Conservation (phyloP, 495 filamentous ascomycete species). For the Hypoxylon trugodes region DNA sequence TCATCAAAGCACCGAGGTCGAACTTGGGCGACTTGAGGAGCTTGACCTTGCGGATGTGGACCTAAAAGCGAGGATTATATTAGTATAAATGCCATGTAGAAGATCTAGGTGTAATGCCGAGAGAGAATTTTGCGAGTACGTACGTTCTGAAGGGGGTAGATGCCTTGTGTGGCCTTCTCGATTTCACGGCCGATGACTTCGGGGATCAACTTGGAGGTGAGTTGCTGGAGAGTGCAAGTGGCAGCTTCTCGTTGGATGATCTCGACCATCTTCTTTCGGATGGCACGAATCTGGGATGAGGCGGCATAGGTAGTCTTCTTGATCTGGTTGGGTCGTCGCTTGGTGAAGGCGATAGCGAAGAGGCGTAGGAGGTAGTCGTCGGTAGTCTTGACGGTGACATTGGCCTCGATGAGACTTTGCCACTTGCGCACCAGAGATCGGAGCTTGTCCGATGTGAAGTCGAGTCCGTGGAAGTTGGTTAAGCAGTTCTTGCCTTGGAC, state of each 20-base stretch:
- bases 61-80: slow-evolving; percentile 62
- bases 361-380: slow-evolving; percentile 98
- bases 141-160: slow-evolving; percentile 99
- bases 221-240: slow-evolving; percentile 90
- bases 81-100: slow-evolving; percentile 36
- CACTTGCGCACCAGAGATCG: slow-evolving; percentile 98
- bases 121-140: slow-evolving; percentile 44
- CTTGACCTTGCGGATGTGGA: slow-evolving; percentile 99
- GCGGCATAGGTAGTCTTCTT: slow-evolving; percentile 99
- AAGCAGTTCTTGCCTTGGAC: slow-evolving; percentile 99
- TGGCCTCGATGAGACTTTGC: slow-evolving; percentile 99
- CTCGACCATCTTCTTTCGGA: slow-evolving; percentile 99
- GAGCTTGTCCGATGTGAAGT: slow-evolving; percentile 99
- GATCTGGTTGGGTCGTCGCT: slow-evolving; percentile 97
- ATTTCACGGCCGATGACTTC: slow-evolving; percentile 99
- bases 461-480: slow-evolving; percentile 99
- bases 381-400: slow-evolving; percentile 98
- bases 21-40: slow-evolving; percentile 98
- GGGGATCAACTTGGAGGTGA: slow-evolving; percentile 96
- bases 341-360: slow-evolving; percentile 99
- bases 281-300: slow-evolving; percentile 93
- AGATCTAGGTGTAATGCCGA: slow-evolving; percentile 13
- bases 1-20: slow-evolving; percentile 93
- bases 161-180: slow-evolving; percentile 98
- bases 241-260: slow-evolving; percentile 96